These are phyloP conservation scores for Rhododendron simsii DNA, from an alignment of 148 eudicot species.

Conservation along the genomic window DNA sequence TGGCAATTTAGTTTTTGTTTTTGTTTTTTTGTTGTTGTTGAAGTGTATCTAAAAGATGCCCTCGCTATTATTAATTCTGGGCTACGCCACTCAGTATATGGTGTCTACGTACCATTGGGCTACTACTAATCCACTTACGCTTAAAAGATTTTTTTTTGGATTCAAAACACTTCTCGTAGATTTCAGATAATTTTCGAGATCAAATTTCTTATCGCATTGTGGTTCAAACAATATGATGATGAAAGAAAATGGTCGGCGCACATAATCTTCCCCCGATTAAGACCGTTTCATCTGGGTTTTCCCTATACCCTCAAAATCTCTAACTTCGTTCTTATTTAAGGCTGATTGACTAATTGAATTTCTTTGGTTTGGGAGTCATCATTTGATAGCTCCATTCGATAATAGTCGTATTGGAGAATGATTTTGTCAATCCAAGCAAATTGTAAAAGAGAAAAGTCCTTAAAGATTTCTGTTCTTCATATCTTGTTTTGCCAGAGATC, in stretches of 20 bases:
- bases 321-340: neutral
- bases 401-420: neutral
- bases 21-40: no score
- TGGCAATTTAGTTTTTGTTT: neutral
- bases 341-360: neutral
- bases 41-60: no score
- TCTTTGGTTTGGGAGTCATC: neutral
- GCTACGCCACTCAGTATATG: no score
- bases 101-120: no score
- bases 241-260: neutral
- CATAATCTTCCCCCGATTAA: neutral
- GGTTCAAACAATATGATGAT: neutral
- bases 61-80: no score
- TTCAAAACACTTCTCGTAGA: neutral
- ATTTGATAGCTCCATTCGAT: neutral
- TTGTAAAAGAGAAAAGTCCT: neutral
- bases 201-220: neutral
- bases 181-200: neutral
- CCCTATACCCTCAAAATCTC: neutral
- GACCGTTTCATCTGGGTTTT: no score
- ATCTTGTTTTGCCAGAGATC: no score
- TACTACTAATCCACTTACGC: no score
- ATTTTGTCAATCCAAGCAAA: neutral
- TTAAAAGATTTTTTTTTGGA: neutral
- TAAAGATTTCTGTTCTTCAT: neutral